Percentiles rank a stretch among this genome's conserved stretches.
Conservation (phyloP, 225 moss, liverwort and hornwort species). For the Ulota crispa region DNA sequence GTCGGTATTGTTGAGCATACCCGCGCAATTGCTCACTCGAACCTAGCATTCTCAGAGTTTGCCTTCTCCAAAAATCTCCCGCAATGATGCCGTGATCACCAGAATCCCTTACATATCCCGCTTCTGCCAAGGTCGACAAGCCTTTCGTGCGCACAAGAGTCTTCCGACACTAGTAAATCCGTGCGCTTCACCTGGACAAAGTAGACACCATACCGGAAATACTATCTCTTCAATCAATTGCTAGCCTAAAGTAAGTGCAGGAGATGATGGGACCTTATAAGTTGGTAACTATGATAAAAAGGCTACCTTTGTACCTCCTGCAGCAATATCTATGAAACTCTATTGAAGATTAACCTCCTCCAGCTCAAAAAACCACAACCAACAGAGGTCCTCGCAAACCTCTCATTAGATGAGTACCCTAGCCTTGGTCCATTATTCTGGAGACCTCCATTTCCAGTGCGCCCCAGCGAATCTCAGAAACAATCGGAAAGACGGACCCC, state of each 20-base stretch:
- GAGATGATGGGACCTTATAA: background rate
- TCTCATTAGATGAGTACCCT: background rate
- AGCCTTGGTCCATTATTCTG: background rate
- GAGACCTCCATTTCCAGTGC: background rate
- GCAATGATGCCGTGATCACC: background rate
- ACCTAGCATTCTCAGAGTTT: slow-evolving; percentile 40
- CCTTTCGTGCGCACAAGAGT: background rate
- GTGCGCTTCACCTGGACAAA: background rate
- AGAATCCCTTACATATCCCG: slow-evolving; percentile 14
- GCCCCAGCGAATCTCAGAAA: background rate
- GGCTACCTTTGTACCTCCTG: background rate
- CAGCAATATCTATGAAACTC: background rate
- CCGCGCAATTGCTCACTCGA: slow-evolving; percentile 27
- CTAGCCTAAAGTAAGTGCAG: background rate
- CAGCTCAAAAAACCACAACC: background rate
- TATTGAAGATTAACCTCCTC: background rate
- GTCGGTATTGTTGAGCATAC: slow-evolving; percentile 19
- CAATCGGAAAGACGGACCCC: background rate
- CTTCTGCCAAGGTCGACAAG: background rate
- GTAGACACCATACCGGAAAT: background rate
- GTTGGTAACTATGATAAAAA: background rate
- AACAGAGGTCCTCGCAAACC: background rate
- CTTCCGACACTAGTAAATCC: background rate
- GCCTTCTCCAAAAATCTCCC: slow-evolving; percentile 4
- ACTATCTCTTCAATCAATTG: no score